Conservation (phyloP, 805 yeast genomes). For the Metschnikowia henanensis region DNA sequence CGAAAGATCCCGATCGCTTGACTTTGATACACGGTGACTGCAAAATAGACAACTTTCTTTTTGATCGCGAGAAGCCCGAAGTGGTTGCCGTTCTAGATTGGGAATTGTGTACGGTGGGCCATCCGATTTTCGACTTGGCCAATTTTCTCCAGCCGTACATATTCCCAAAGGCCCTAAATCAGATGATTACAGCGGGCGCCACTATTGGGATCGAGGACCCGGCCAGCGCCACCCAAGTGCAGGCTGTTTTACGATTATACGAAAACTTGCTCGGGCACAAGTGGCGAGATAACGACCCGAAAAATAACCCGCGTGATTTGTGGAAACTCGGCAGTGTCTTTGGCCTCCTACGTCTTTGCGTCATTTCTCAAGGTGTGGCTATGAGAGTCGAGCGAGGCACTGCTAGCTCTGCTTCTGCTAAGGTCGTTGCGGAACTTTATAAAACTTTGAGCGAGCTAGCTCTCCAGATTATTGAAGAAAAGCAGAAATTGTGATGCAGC, state of each 20-base stretch:
- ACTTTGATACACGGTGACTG: conserved; percentile 63
- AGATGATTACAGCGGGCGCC: conserved; percentile 22
- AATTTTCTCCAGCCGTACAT: conserved; percentile 57
- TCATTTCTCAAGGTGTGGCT: conserved; percentile 62
- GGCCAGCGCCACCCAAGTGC: conserved; percentile 20
- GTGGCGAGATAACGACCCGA: conserved; percentile 35
- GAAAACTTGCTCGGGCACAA: conserved; percentile 21
- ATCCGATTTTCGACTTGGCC: conserved; percentile 61
- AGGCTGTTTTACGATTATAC: conserved; percentile 29
- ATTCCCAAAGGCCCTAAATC: conserved; percentile 41
- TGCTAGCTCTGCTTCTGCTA: conserved; percentile 55
- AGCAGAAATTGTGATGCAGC: conserved; percentile 7
- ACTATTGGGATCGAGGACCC: conserved; percentile 35
- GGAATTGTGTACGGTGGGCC: conserved; percentile 67
- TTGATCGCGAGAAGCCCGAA: conserved; percentile 50
- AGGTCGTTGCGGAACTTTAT: conserved; percentile 36
- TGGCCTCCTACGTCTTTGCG: conserved; percentile 54
- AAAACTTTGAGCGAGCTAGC: conserved; percentile 33
- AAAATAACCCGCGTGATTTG: conserved; percentile 43
- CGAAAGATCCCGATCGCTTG: conserved; percentile 45
- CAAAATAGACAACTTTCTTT: conserved; percentile 63
- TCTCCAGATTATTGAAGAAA: conserved; percentile 10
- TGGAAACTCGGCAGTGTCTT: conserved; percentile 58
- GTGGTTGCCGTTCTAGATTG: conserved; percentile 62
- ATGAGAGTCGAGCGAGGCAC: conserved; percentile 52